These are phyloP conservation scores for Boletus speciosus DNA, from an alignment of 768 basidiomycete species.

Conservation along the genomic window DNA sequence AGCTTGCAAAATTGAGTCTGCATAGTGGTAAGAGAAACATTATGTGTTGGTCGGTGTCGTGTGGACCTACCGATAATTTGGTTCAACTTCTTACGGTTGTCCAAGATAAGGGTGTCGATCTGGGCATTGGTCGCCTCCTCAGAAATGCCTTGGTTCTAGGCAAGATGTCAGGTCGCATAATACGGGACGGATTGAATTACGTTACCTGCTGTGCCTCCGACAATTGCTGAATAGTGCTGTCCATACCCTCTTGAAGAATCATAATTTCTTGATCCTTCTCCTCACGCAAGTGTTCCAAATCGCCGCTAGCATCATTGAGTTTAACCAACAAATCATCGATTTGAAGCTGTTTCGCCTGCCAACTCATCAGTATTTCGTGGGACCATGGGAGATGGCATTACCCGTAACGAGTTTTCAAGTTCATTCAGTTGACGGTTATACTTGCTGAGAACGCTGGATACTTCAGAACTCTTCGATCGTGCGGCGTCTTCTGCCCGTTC, in stretches of 20 bases:
- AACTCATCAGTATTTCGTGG: constrained; percentile 12
- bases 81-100: constrained; percentile 96
- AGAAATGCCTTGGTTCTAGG: constrained; percentile 74
- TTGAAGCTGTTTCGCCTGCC: constrained; percentile 89
- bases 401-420: constrained; percentile 92
- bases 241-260: constrained; percentile 95
- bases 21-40: constrained; percentile 11
- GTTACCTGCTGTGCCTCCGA: constrained; percentile 81
- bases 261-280: constrained; percentile 97
- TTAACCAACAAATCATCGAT: constrained; percentile 89
- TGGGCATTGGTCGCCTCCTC: constrained; percentile 95
- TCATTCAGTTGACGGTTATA: constrained; percentile 96
- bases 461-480: constrained; percentile 89
- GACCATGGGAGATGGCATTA: constrained; percentile 35
- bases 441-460: constrained; percentile 81
- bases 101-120: constrained; percentile 93
- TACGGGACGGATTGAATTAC: not conserved
- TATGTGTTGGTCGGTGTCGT: not conserved
- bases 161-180: constrained; percentile 1
- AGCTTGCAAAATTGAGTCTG: constrained; percentile 94
- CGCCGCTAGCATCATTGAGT: constrained; percentile 67
- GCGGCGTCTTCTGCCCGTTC: constrained; percentile 96
- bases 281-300: constrained; percentile 79
- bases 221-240: constrained; percentile 83
- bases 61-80: constrained; percentile 77